Evolutionary conservation across 2,329 filamentous ascomycete species (phyloP), one percentile per base, ranked within the genome.

Genomic region (Cytospora paraplurivora): DNA sequence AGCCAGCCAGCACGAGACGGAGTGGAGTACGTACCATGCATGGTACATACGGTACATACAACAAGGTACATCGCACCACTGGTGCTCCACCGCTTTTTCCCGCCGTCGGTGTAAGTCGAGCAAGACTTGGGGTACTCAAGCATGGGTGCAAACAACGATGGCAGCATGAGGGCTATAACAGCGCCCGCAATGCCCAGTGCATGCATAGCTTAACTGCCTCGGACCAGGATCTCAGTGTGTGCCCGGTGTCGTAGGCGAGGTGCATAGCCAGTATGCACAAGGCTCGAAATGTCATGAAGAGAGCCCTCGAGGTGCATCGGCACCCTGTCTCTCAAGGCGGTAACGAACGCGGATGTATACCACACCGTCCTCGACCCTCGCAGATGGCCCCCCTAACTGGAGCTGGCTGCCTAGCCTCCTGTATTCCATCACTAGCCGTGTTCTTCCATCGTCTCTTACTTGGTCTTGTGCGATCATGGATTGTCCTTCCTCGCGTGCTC

Each of bases 21-120:
- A 60, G 47, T 38, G 57, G 44, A 54, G 59, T 27, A 27, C 27
- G 27, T 27, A 27, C 27, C 27, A 27, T 27, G 4, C 27, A 27
- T 27, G 27, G 27, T 27, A 27, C 27, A 27, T 27, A 63, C 57
- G 56, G 51, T 58, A 59, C 56, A 38, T 50, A 56, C 21, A 38
- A 15, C 52, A 47, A 34, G 19, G 33, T 19, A 21, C 54, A 37
- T 54, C 33, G 32, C 34, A 34, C 54, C 34, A 55, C 33, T 33
- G 38, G 55, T 41, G 49, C 56, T 60, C 64, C 61, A 66, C 64
- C 61, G 56, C 62, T 59, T 37, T 63, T 66, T 64, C 41, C 32
- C 41, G 51, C 59, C 51, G 50, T 35, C 58, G 58, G 58, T 61
- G 37, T 51, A 55, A 41, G 51, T 27, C 32, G 7, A 50, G 32